Evolutionary conservation across 306 rosid genomes (phyloP).

Genomic region (Amphicarpaea edgeworthii): DNA sequence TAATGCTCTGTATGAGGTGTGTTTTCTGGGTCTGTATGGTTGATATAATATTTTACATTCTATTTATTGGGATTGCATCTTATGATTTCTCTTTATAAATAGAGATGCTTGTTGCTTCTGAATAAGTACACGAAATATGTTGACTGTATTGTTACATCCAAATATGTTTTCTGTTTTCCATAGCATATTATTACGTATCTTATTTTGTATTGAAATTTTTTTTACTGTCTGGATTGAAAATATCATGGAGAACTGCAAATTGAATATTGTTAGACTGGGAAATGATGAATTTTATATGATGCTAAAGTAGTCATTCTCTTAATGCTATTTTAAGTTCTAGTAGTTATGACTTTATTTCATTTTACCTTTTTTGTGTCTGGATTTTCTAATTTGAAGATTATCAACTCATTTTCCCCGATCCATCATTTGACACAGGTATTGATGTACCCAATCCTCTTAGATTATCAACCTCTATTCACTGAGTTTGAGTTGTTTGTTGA

Average conservation of each 20-base stretch:
- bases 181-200: neutral
- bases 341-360: constrained; percentile 8
- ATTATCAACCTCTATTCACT: constrained; percentile 71
- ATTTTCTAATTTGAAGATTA: constrained; percentile 28
- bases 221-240: neutral
- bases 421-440: constrained; percentile 65
- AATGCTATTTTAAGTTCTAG: constrained; percentile 2
- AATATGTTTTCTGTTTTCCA: constrained; percentile 31
- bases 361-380: constrained; percentile 31
- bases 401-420: neutral
- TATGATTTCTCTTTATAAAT: constrained; percentile 3
- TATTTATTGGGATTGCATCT: constrained; percentile 35
- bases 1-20: constrained; percentile 82
- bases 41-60: constrained; percentile 24
- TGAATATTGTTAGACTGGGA: constrained; percentile 26
- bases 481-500: constrained; percentile 94
- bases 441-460: constrained; percentile 86
- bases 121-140: constrained; percentile 34
- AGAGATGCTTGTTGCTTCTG: constrained; percentile 32
- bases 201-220: constrained; percentile 5
- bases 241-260: constrained; percentile 19
- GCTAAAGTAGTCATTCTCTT: constrained; percentile 27
- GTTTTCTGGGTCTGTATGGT: constrained; percentile 36
- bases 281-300: neutral
- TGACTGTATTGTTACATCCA: constrained; percentile 27